A percentile compares a stretch with the other conserved stretches of the same genome.
Conservation (phyloP, 2,329 filamentous ascomycete species). For the Xylaria sp. region DNA sequence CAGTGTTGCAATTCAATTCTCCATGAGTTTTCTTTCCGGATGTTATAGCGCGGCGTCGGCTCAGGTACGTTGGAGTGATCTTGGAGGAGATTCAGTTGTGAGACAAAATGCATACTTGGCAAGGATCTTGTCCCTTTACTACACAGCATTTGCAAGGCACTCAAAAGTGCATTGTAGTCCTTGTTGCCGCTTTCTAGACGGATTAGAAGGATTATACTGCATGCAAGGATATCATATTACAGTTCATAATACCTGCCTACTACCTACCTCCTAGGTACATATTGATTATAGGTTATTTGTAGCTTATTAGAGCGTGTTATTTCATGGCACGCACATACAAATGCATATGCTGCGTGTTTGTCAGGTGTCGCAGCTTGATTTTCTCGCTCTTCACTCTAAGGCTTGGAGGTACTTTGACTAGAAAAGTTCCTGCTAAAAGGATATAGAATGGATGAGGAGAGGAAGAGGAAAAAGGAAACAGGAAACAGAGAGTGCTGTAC, state of each 20-base stretch:
- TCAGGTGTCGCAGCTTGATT: neutral
- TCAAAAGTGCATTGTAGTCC: constrained; percentile 36
- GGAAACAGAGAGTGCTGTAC: neutral
- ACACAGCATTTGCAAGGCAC: constrained; percentile 34
- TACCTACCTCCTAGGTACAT: too few species aligned
- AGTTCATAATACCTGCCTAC: constrained; percentile 30
- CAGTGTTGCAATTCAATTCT: constrained; percentile 39
- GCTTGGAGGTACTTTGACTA: neutral
- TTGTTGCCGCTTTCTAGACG: constrained; percentile 42
- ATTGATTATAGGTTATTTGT: constrained; percentile 15
- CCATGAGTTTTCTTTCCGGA: constrained; percentile 43
- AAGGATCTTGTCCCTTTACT: constrained; percentile 34
- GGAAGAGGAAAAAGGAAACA: neutral
- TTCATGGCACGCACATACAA: constrained; percentile 5
- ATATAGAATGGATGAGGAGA: neutral
- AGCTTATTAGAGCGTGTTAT: constrained; percentile 18
- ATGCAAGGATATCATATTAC: constrained; percentile 36
- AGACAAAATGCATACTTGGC: constrained; percentile 46
- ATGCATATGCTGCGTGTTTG: constrained; percentile 2
- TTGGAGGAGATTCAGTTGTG: constrained; percentile 44
- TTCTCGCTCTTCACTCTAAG: neutral
- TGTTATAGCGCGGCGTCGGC: constrained; percentile 51
- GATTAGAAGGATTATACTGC: constrained; percentile 40
- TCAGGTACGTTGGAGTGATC: constrained; percentile 46
- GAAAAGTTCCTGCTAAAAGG: neutral